Conservation (phyloP, 164 flowering plant genomes). For the Platanus orientalis region DNA sequence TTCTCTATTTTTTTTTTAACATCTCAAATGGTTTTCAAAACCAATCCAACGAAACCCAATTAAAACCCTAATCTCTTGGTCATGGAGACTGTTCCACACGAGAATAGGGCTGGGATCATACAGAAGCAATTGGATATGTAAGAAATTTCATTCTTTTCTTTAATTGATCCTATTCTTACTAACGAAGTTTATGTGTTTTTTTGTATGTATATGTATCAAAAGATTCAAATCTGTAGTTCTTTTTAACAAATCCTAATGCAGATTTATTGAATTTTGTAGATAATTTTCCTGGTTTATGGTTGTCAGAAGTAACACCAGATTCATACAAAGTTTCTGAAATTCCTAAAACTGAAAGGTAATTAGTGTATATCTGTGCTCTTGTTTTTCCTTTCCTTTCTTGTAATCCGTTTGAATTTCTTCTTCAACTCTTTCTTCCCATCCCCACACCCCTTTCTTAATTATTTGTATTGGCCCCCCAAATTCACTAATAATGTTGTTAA, state of each 20-base stretch:
- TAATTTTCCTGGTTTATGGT: conserved; percentile 41
- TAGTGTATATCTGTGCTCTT: not conserved
- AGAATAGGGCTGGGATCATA: conserved; percentile 33
- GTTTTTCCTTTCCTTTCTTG: too few relatives aligned
- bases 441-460: not conserved
- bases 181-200: not conserved
- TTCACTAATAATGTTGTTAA: not conserved
- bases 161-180: not conserved
- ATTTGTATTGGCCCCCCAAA: not conserved
- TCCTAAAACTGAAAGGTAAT: conserved; percentile 14
- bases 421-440: not conserved
- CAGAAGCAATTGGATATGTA: conserved; percentile 46
- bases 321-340: conserved; percentile 38
- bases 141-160: conserved; percentile 9
- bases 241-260: not conserved
- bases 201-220: not conserved
- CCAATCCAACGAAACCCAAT: too few relatives aligned
- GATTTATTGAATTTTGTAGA: conserved; percentile 16
- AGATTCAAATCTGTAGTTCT: not conserved
- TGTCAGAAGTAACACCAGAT: too few relatives aligned
- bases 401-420: too few relatives aligned
- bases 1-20: too few relatives aligned
- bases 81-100: too few relatives aligned
- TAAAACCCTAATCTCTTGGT: too few relatives aligned
- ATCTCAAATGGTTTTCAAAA: too few relatives aligned